Base-by-base conservation (phyloP, 768 basidiomycete species). In the Tulasnella sp. region DNA sequence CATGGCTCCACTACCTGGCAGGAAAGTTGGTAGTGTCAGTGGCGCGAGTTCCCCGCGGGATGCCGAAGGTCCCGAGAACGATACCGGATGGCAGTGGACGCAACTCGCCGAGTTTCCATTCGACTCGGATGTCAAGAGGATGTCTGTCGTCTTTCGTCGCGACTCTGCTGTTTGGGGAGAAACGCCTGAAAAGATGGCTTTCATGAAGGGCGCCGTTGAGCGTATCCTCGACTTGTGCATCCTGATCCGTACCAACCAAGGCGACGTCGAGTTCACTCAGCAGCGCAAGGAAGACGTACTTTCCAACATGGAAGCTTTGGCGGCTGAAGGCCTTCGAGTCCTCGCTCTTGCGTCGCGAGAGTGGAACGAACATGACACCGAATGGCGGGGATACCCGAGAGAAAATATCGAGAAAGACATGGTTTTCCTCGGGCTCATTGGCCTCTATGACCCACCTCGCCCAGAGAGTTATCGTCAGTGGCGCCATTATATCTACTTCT, bases 251-350 rank as follows among this genome's bases (percentile, higher is more conserved):
- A 57, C 41, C 17, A 32, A 25, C 36, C 32, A 50, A 2, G 57
- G 46, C 3, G 48, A 50, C 19, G 48, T 50, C 1, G 57, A 50
- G 23, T 21, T 58, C 27, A 58, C 57, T 9, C 32, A 58, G 7
- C 46, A 32, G 15, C 17, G 45, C 31, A 58, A 50, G 23, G 48
- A 58, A 7, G 37, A 36, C 7, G 41, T 58, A 14, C 57, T 58
- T 27, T 6, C 35, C 8, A 50, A 58, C 15, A 50, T 71, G 62
- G 77, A 77, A 55, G 64, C 66, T 17, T 78, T 74, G 72, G 77
- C 80, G 2, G 63, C 70, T 9, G 69, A 72, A 53, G 81, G 81
- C 1, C 78, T 78, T 62, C 73, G 81, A n/a, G 80, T 83, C n/a
- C 69, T 83, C 11, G 68, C 80, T 1, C 72, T 82, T 60, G 68